Conservation (phyloP, 1,284 basidiomycete species). For the Acaromyces ingoldii region DNA sequence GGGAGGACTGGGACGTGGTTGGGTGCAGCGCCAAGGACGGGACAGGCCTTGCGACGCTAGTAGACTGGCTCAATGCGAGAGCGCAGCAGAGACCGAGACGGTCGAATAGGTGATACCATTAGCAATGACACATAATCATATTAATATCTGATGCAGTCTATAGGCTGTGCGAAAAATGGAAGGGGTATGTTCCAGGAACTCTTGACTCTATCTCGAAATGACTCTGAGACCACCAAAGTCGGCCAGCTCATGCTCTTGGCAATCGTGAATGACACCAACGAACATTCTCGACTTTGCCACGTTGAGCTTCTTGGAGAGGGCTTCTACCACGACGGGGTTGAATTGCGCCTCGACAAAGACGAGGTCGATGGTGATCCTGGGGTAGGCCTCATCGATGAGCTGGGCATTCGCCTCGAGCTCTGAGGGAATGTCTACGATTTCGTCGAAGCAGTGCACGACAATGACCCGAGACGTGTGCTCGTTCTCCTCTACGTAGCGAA, state of each 20-base stretch:
- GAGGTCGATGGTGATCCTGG: constrained; percentile 34
- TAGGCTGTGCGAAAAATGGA: no score
- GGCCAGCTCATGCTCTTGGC: constrained; percentile 10
- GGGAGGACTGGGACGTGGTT: constrained; percentile 2
- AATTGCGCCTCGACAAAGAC: constrained; percentile 36
- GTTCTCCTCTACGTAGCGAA: constrained; percentile 62
- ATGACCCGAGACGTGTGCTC: constrained; percentile 64
- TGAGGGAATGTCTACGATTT: constrained; percentile 54
- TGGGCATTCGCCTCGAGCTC: constrained; percentile 50
- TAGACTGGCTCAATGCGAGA: background rate
- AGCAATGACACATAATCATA: background rate
- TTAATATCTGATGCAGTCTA: no score
- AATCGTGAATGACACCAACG: constrained; percentile 8
- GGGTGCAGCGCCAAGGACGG: background rate
- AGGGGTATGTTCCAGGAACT: no score
- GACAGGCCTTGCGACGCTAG: background rate
- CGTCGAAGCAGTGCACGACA: constrained; percentile 63
- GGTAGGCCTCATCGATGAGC: constrained; percentile 36
- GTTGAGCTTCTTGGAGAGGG: constrained; percentile 16
- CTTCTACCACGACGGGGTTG: constrained; percentile 18
- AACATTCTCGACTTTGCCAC: constrained; percentile 21
- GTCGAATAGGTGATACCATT: background rate
- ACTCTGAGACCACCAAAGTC: constrained; percentile 27
- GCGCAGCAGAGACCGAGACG: background rate
- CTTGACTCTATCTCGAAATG: constrained; percentile 2